Conservation (phyloP, 2,329 filamentous ascomycete genomes). For the Beauveria australis region DNA sequence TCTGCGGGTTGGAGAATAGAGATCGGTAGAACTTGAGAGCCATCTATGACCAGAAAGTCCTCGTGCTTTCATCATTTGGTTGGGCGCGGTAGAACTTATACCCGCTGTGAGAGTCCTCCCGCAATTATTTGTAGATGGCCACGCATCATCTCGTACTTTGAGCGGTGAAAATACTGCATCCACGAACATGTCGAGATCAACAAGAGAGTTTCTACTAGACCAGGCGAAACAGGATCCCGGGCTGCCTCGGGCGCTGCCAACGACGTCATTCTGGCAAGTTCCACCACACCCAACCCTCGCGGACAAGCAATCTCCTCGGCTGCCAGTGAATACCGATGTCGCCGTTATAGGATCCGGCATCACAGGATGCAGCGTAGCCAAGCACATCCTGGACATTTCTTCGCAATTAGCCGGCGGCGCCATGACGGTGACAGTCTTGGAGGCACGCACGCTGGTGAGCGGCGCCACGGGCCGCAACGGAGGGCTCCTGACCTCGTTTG, state of each 20-base stretch:
- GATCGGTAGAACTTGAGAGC: too few species aligned
- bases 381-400: conserved; percentile 17
- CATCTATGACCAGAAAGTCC: too few species aligned
- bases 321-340: conserved; percentile 17
- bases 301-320: conserved; percentile 15
- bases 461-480: conserved; percentile 25
- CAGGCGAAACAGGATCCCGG: conserved; percentile 16
- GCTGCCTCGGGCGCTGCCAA: conserved; percentile 18
- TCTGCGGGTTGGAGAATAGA: too few species aligned
- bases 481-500: conserved; percentile 20
- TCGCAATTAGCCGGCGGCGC: neutral
- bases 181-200: neutral
- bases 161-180: neutral
- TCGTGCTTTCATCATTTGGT: too few species aligned
- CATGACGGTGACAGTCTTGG: conserved; percentile 17
- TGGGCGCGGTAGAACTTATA: neutral
- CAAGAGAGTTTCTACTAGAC: neutral
- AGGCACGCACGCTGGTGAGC: conserved; percentile 21
- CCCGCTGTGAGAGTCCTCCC: neutral
- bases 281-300: conserved; percentile 18
- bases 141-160: neutral
- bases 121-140: neutral
- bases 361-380: conserved; percentile 22
- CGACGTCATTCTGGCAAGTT: conserved; percentile 20
- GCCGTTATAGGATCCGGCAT: conserved; percentile 24